phyloP scores from a whole-genome alignment of 2,329 filamentous ascomycete species.

The Aspergillus brunneoviolaceus region DNA sequence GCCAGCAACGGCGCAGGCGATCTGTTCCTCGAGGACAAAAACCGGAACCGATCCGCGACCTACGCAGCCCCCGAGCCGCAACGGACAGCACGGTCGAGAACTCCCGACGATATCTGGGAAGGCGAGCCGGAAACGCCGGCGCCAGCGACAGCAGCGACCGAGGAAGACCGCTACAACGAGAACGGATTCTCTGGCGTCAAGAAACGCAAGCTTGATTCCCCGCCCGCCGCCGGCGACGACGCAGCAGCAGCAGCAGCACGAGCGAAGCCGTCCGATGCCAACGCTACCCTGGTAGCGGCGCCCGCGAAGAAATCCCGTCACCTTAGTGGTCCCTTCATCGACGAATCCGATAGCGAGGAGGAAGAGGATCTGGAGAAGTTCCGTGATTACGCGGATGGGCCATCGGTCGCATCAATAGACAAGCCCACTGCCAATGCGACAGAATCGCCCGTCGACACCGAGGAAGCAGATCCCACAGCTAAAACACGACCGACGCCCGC shows the following conservation, averaged over 20 bases:
- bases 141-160: slow-evolving; percentile 7
- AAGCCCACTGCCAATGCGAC: slow-evolving; percentile 2
- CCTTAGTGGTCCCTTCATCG: slow-evolving; percentile 41
- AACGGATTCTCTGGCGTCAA: slow-evolving; percentile 31
- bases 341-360: slow-evolving; percentile 57
- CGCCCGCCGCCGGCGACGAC: background rate
- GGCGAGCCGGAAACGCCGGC: slow-evolving; percentile 23
- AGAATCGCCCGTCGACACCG: background rate
- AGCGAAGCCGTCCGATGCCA: background rate
- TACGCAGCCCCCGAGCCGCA: background rate
- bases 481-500: slow-evolving; percentile 20
- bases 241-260: background rate
- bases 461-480: background rate
- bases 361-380: slow-evolving; percentile 41
- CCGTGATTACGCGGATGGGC: slow-evolving; percentile 19
- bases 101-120: slow-evolving; percentile 38
- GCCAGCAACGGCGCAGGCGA: slow-evolving; percentile 20
- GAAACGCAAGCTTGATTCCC: slow-evolving; percentile 32
- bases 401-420: background rate
- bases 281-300: background rate
- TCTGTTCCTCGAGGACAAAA: slow-evolving; percentile 40
- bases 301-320: slow-evolving; percentile 12
- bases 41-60: slow-evolving; percentile 14
- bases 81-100: slow-evolving; percentile 23
- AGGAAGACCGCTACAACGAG: slow-evolving; percentile 34